Evolutionary conservation across 1,284 basidiomycete genomes (phyloP), one percentile per base, ranked within the genome.

Genomic region (Irpex sp.): DNA sequence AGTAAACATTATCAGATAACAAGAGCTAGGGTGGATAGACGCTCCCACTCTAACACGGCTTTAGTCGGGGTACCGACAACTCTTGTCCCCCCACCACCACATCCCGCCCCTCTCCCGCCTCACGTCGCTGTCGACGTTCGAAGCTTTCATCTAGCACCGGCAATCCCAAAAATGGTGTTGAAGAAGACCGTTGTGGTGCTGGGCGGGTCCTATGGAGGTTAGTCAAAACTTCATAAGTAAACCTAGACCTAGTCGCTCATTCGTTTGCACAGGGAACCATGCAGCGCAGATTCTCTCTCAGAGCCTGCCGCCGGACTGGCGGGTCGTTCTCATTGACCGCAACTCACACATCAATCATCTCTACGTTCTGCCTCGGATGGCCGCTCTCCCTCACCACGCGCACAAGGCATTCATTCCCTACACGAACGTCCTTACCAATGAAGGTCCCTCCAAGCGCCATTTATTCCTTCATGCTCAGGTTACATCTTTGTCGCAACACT

Each of bases 371-470:
- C 86, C 89, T 2, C 81, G 89, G 57, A 84, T 85, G 67, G 81
- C 85, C 7, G 83, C 89, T 11, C 78, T 91, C 6, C 81, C 86
- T 5, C 83, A 84, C 37, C 86, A 91, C 70, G 88, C 89, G 74
- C 85, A 90, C 76, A 91, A 91, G 78, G 86, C 87, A 17, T 74
- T 93, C 74, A 85, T 92, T 67, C 89, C 91, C 0, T 89, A 87
- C 72, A 77, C 76, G 63, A 82, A 79, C 67, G 65, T 83, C 60
- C 48, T 51, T 19, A 51, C 15, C 7, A 51, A 51, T n/a, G 48
- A 51, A 15, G 15, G n/a, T 7, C 17, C 48, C 81, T 82, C 67
- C 66, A 66, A 49, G 70, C 62, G 60, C 67, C 63, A 15, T 37
- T 62, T 15, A n/a, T 49, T 5, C 19, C 34, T 9, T 36, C 81